Conservation (phyloP, 2,329 filamentous ascomycete species). For the Beauveria scarabaeidicola region DNA sequence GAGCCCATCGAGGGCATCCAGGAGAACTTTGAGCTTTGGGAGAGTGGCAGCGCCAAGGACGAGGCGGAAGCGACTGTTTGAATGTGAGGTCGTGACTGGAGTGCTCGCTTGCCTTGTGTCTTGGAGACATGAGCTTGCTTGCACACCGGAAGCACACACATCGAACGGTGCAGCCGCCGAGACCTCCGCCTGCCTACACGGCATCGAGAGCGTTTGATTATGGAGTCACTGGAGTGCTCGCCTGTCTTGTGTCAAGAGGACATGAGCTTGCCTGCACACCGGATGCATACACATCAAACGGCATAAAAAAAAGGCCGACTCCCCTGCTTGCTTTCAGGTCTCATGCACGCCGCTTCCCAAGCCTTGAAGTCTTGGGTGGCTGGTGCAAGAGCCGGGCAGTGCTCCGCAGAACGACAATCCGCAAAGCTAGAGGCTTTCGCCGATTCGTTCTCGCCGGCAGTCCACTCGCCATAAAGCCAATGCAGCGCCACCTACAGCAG, state of each 20-base stretch:
- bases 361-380: background rate
- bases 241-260: background rate
- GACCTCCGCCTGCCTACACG: background rate
- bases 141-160: background rate
- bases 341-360: background rate
- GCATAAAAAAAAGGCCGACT: background rate
- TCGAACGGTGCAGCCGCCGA: background rate
- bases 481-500: background rate
- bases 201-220: no score
- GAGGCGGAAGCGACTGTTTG: slow-evolving; percentile 32
- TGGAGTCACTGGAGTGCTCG: background rate
- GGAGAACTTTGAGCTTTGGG: slow-evolving; percentile 60
- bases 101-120: background rate
- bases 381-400: background rate
- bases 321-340: background rate
- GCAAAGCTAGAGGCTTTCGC: background rate
- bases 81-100: background rate
- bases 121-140: background rate
- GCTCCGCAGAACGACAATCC: background rate
- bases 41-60: slow-evolving; percentile 57
- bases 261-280: background rate
- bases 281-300: background rate
- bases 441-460: background rate
- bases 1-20: slow-evolving; percentile 50
- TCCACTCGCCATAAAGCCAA: background rate